phyloP scores from a whole-genome alignment of 2,329 filamentous ascomycete genomes.

The Alternaria angustiovoidea region DNA sequence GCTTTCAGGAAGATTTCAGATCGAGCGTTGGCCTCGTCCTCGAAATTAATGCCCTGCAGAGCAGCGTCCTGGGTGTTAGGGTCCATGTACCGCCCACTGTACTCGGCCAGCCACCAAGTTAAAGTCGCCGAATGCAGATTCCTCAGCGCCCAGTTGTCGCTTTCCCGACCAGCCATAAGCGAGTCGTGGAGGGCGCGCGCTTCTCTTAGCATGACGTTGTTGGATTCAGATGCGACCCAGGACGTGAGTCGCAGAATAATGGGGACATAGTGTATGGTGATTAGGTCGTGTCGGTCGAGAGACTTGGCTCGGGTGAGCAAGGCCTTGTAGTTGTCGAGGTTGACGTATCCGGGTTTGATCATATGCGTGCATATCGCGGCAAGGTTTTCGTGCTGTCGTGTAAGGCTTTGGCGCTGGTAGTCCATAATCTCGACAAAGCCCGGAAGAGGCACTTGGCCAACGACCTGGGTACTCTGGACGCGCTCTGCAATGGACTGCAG shows the following conservation, averaged over 20 bases:
- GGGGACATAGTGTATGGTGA: slow-evolving; percentile 82
- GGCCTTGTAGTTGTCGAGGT: slow-evolving; percentile 74
- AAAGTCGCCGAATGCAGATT: slow-evolving; percentile 81
- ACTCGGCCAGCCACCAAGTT: slow-evolving; percentile 91
- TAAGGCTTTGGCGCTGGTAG: slow-evolving; percentile 80
- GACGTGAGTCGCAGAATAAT: slow-evolving; percentile 79
- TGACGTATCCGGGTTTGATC: slow-evolving; percentile 77
- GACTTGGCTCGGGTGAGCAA: slow-evolving; percentile 74
- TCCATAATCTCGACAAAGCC: slow-evolving; percentile 81
- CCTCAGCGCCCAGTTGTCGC: slow-evolving; percentile 74
- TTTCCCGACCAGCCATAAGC: slow-evolving; percentile 72
- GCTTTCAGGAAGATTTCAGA: slow-evolving; percentile 77
- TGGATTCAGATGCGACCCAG: slow-evolving; percentile 78
- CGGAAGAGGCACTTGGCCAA: slow-evolving; percentile 70
- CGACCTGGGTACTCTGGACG: slow-evolving; percentile 75
- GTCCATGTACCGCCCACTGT: slow-evolving; percentile 88
- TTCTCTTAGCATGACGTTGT: slow-evolving; percentile 69
- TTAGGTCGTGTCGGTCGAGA: slow-evolving; percentile 78
- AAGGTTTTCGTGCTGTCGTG: slow-evolving; percentile 88
- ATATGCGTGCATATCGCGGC: slow-evolving; percentile 81
- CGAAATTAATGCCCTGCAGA: slow-evolving; percentile 65
- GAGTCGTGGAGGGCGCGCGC: slow-evolving; percentile 74
- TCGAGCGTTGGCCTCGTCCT: slow-evolving; percentile 72
- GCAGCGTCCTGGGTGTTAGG: slow-evolving; percentile 64
- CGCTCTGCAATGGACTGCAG: slow-evolving; percentile 79